Percentiles rank a stretch among this genome's conserved stretches.
Conservation (phyloP, 2,329 filamentous ascomycete genomes). For the Fusarium sp. region DNA sequence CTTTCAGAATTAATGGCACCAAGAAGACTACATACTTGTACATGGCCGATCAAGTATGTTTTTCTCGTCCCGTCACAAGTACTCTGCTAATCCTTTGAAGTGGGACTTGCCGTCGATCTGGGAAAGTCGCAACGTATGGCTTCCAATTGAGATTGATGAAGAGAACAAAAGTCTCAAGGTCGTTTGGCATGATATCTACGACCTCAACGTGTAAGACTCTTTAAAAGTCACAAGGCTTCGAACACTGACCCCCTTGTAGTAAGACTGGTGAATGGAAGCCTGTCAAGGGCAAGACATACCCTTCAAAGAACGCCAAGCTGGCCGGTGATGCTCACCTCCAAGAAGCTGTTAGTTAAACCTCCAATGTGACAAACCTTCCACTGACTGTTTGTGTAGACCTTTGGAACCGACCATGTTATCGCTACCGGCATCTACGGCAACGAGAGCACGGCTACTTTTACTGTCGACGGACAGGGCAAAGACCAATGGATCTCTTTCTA, state of each 20-base stretch:
- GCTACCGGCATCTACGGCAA: conserved; percentile 67
- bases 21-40: conserved; percentile 67
- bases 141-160: conserved; percentile 67
- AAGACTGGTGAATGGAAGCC: conserved; percentile 64
- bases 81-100: conserved; percentile 15
- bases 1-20: conserved; percentile 60
- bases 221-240: neutral
- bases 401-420: conserved; percentile 62
- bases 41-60: conserved; percentile 58
- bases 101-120: conserved; percentile 68
- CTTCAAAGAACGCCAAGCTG: conserved; percentile 59
- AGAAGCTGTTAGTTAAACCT: conserved; percentile 57
- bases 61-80: rapidly evolving
- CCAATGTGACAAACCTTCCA: rapidly evolving
- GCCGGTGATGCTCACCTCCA: conserved; percentile 64
- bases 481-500: conserved; percentile 70
- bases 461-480: conserved; percentile 62
- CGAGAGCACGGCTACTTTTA: conserved; percentile 66
- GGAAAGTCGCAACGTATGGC: conserved; percentile 70
- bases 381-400: conserved; percentile 51
- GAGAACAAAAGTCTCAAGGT: conserved; percentile 62
- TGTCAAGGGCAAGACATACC: conserved; percentile 64
- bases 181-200: conserved; percentile 68
- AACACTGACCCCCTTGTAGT: conserved; percentile 12
- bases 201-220: conserved; percentile 60